A percentile compares a stretch with the other conserved stretches of the same genome.
These are phyloP conservation scores for Claviceps fusiformis DNA, from an alignment of 2,329 filamentous ascomycete species.

Conservation along the genomic window DNA sequence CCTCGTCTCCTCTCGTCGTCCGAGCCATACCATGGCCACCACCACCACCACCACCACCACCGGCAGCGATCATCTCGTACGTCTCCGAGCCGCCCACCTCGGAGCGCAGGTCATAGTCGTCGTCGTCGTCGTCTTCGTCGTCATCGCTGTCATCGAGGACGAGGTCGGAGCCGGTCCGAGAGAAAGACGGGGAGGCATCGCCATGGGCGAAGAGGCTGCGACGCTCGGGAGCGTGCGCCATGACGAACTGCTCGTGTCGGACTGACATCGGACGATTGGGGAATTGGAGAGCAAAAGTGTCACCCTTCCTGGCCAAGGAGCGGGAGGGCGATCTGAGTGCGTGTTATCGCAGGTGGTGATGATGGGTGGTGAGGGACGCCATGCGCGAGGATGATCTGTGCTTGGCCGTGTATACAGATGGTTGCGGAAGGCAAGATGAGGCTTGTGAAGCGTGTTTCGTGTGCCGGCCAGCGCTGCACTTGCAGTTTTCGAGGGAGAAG, in stretches of 20 bases:
- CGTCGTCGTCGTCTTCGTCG: constrained; percentile 7
- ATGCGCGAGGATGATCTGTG: background rate
- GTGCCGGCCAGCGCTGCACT: too few species aligned
- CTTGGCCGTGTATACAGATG: too few species aligned
- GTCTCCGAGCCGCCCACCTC: constrained; percentile 17
- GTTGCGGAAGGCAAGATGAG: too few species aligned
- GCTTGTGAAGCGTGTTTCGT: too few species aligned
- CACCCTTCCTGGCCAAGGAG: too few species aligned
- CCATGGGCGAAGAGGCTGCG: constrained; percentile 11
- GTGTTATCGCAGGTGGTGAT: background rate
- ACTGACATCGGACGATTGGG: background rate
- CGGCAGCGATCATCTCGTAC: constrained; percentile 20
- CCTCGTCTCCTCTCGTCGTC: constrained; percentile 3
- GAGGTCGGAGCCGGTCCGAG: constrained; percentile 25
- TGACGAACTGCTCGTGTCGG: background rate
- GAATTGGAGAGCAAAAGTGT: too few species aligned
- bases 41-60: background rate
- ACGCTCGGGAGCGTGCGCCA: constrained; percentile 2
- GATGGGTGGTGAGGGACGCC: background rate
- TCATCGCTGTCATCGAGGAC: constrained; percentile 20
- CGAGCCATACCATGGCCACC: background rate
- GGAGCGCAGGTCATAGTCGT: constrained; percentile 18
- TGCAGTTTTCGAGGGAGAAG: too few species aligned
- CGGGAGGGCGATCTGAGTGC: background rate
- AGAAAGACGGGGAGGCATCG: constrained; percentile 22